Base-by-base conservation (phyloP, 441 rosid species). In the Erysimum cheiri region DNA sequence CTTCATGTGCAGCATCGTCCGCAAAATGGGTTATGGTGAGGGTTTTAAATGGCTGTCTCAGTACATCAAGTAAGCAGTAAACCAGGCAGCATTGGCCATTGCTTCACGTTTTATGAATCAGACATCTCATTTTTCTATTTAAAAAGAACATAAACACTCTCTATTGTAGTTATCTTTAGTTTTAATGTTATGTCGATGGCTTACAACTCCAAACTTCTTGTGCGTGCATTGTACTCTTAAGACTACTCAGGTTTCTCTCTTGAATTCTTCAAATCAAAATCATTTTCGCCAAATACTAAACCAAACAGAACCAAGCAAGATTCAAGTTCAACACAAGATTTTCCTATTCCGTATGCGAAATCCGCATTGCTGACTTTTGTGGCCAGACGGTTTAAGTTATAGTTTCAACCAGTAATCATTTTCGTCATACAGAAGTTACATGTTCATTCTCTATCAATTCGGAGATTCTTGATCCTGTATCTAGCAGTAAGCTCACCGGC, bases 21-120 rank as follows among this genome's bases (percentile, higher is more conserved):
- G 90, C 40, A 85, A 84, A 67, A 87, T 87, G 90, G 90, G 90
- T 1, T 88, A 88, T 2, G 91, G 93, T 6, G 93, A 88, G 3
- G 93, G 91, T 8, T 88, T 85, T 80, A 88, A 82, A 82, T 88
- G 93, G 93, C 65, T 84, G 8, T 90, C 96, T 53, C 90, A 87
- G 66, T 78, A 69, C 67, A 76, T 73, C 66, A 78, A 72, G 44
- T 57, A 36, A 37, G 2, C 14, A 32, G 40, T 26, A 55, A 3
- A 41, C 48, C 24, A 67, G 46, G 35, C 64, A 43, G 33, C 40
- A 36, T 28, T 33, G 62, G 22, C 28, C 15, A 41, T 26, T 55
- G 58, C 43, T 71, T 63, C 57, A 44, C 12, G 60, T 28, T 49
- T 58, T 58, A 39, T 58, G 11, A 47, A 19, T 49, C n/a, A 26